phyloP scores from a whole-genome alignment of 2,329 filamentous ascomycete species.

The Tolypocladium paradoxum region DNA sequence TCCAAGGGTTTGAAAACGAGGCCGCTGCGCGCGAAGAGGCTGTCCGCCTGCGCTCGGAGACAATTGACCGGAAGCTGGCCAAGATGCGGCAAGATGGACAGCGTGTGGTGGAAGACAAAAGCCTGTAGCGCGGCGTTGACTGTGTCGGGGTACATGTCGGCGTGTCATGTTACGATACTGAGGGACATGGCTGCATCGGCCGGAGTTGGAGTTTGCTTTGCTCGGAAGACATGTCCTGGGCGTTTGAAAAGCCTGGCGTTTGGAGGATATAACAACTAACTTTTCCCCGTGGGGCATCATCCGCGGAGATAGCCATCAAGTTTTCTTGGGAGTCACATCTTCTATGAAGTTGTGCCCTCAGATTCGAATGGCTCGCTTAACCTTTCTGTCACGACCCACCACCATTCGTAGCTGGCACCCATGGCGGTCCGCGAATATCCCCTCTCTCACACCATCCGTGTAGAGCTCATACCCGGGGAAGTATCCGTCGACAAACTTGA shows the following conservation, averaged over 20 bases:
- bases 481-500: conserved; percentile 59
- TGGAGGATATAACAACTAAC: background rate
- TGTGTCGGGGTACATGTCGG: background rate
- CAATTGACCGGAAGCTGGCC: conserved; percentile 42
- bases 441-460: conserved; percentile 45
- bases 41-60: conserved; percentile 40
- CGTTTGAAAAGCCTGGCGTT: background rate
- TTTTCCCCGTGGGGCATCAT: background rate
- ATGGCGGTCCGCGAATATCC: conserved; percentile 39
- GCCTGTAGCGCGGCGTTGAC: background rate
- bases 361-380: conserved; percentile 44
- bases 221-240: background rate
- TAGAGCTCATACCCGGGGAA: conserved; percentile 66
- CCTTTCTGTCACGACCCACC: conserved; percentile 48
- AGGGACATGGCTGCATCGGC: background rate
- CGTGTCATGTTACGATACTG: background rate
- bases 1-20: conserved; percentile 43
- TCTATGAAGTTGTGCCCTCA: conserved; percentile 5
- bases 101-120: conserved; percentile 40
- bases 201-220: conserved; percentile 3
- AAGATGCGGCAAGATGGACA: conserved; percentile 47
- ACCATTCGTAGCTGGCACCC: conserved; percentile 51
- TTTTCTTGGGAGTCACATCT: background rate
- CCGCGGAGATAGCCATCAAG: background rate
- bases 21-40: conserved; percentile 43